Evolutionary conservation across 2,329 filamentous ascomycete genomes (phyloP).

Genomic region (Pseudogymnoascus sp.): DNA sequence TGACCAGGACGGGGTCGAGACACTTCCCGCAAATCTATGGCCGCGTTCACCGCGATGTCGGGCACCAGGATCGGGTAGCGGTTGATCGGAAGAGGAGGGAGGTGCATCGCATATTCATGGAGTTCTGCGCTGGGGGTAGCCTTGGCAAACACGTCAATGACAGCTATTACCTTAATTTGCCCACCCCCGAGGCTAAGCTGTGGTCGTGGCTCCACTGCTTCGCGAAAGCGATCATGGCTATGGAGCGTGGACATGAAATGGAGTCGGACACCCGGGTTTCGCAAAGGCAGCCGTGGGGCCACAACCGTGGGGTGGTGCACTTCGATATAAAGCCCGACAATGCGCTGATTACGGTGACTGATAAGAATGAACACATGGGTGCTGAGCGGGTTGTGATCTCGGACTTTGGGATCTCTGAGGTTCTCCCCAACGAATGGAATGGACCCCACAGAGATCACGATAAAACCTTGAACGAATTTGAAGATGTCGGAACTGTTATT

Average conservation of each 20-base stretch:
- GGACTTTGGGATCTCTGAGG: background rate
- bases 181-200: background rate
- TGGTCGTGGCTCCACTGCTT: background rate
- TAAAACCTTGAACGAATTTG: background rate
- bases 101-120: slow-evolving; percentile 15
- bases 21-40: slow-evolving; percentile 9
- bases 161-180: background rate
- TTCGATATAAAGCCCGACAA: background rate
- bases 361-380: background rate
- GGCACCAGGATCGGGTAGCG: background rate
- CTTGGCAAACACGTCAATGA: background rate
- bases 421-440: background rate
- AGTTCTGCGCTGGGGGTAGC: slow-evolving; percentile 14
- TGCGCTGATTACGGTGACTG: background rate
- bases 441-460: background rate
- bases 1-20: background rate
- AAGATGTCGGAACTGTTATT: background rate
- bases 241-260: background rate
- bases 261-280: background rate
- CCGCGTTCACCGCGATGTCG: background rate
- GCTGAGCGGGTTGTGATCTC: background rate
- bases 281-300: background rate
- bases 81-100: slow-evolving; percentile 3
- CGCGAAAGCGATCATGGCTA: background rate
- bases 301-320: background rate